Evolutionary conservation across 1,139 yeast genomes (phyloP), one percentile per base, ranked within the genome.

Genomic region (Nakaseomyces glabratus): DNA sequence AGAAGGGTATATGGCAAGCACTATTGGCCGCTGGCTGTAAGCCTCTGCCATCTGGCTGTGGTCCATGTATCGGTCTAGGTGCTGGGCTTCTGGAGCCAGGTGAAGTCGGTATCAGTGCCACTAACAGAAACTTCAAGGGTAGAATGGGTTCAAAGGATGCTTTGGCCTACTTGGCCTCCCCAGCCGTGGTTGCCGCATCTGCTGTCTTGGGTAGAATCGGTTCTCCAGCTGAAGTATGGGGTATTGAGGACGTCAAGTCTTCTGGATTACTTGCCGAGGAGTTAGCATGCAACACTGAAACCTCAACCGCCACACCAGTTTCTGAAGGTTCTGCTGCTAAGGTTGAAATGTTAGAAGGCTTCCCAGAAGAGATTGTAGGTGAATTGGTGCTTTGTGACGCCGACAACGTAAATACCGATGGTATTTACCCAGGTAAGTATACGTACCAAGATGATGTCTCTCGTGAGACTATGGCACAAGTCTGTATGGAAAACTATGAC

Each of bases 71-170:
- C 54, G 99, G 99, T 29, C 70, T 90, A 39, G 99, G 99, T 42
- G 71, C 93, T 24, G 99, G 99, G 35, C 67, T 90, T 44, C 68
- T 90, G 49, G 77, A 90, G 60, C 90, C 85, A 31, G 98, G 98
- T 30, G 96, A 90, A 61, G 93, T 93, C 39, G 98, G 99, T 45
- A 93, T 90, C 52, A 84, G 95, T 47, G 98, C 98, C 39, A 93
- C 98, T 6, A 90, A 90, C 66, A 76, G 99, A 66, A 90, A 90
- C 62, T 90, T 90, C 70, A 93, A 93, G 65, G 99, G 99, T 39
- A 77, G 99, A 66, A 90, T 90, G 99, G 99, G 99, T 4, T 82
- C 95, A 9, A 81, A 82, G 52, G 95, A 90, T 51, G 98, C 98
- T 1, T 66, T 86, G 44, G 98, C 98, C 0, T 90, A 82, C 60